These are phyloP conservation scores for Phytophthora lateralis DNA, from an alignment of 352 stramenopile genomes.

Conservation along the genomic window DNA sequence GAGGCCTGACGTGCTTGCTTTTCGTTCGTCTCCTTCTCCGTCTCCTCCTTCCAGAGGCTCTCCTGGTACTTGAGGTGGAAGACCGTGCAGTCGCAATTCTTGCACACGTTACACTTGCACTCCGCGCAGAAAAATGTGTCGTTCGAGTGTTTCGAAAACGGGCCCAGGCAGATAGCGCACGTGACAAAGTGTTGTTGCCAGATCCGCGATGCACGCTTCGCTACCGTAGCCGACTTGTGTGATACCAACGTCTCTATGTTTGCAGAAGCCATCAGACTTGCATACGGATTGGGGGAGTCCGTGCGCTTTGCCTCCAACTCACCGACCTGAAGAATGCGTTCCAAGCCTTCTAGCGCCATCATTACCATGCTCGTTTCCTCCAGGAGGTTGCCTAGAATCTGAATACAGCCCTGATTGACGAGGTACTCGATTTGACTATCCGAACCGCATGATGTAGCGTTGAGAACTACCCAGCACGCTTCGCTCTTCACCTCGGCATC, in stretches of 20 bases:
- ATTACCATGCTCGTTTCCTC: conserved; percentile 98
- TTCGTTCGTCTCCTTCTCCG: conserved; percentile 90
- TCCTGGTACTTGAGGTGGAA: conserved; percentile 98
- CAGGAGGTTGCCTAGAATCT: conserved; percentile 92
- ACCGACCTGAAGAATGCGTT: conserved; percentile 96
- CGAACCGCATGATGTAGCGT: conserved; percentile 97
- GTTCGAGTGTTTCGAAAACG: conserved; percentile 95
- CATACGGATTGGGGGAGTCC: conserved; percentile 89
- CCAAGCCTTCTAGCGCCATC: conserved; percentile 98
- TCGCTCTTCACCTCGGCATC: conserved; percentile 98
- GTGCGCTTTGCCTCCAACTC: conserved; percentile 88
- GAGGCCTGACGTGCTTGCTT: conserved; percentile 90
- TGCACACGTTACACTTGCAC: conserved; percentile 98
- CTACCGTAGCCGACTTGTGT: conserved; percentile 94
- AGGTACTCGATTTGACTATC: conserved; percentile 94
- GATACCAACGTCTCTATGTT: conserved; percentile 94
- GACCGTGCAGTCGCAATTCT: conserved; percentile 96
- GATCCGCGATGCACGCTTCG: conserved; percentile 96
- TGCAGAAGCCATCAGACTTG: conserved; percentile 86
- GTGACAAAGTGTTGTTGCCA: conserved; percentile 98
- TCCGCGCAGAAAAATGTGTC: conserved; percentile 97
- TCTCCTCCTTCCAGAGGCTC: conserved; percentile 94
- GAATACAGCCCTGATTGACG: conserved; percentile 87
- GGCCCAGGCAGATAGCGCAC: conserved; percentile 95
- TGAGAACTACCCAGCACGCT: conserved; percentile 98